Conservation (phyloP, 495 filamentous ascomycete species). For the Neurospora sp. region DNA sequence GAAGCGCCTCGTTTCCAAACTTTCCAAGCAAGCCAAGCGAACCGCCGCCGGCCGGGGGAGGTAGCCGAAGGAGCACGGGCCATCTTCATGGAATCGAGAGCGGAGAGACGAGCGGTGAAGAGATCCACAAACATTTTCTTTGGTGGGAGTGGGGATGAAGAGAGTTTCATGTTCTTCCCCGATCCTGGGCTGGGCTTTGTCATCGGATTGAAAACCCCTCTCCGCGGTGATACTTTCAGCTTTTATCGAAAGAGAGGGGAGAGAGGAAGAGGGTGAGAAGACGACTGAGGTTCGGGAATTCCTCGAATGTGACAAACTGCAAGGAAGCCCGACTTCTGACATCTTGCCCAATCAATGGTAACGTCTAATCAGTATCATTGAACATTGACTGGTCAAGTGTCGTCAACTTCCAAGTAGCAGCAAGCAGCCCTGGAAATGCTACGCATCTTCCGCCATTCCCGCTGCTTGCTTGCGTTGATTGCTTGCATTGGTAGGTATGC, state of each 20-base stretch:
- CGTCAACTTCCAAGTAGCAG: background rate
- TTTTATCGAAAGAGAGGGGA: background rate
- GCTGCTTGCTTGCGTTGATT: background rate
- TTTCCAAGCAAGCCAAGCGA: background rate
- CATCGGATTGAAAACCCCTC: background rate
- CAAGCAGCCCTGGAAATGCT: background rate
- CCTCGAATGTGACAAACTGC: background rate
- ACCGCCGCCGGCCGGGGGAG: background rate
- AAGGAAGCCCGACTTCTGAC: background rate
- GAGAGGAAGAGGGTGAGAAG: background rate
- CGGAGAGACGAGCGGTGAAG: background rate
- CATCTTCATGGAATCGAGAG: background rate
- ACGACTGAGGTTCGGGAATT: background rate
- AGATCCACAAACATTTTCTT: background rate
- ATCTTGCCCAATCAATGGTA: background rate
- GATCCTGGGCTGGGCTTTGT: background rate
- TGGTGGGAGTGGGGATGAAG: background rate
- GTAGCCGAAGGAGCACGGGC: background rate
- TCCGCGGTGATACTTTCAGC: background rate
- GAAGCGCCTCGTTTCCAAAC: background rate
- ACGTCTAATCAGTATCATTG: background rate
- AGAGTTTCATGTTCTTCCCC: background rate
- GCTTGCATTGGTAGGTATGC: background rate
- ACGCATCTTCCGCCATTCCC: background rate
- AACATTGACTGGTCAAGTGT: background rate